phyloP scores from a whole-genome alignment of 1,284 basidiomycete species.

The Xerocomus nothofagi region DNA sequence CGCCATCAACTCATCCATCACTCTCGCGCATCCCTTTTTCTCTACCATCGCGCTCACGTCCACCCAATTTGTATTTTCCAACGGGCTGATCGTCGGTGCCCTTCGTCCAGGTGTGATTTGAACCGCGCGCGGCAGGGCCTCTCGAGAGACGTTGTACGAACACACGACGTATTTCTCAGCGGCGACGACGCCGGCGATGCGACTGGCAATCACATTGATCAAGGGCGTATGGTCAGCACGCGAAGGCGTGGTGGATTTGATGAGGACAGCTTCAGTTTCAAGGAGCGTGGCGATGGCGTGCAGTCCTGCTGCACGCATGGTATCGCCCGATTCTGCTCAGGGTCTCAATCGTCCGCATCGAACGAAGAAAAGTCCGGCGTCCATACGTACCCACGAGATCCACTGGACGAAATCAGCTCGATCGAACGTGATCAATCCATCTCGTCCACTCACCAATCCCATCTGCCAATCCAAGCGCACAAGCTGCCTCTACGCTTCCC shows the following conservation, averaged over 20 bases:
- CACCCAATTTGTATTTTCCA: constrained; percentile 87
- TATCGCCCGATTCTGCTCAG: constrained; percentile 90
- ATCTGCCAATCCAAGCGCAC: constrained; percentile 94
- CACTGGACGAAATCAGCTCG: constrained; percentile 46
- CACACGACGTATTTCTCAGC: constrained; percentile 87
- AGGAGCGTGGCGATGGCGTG: constrained; percentile 91
- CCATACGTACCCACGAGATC: constrained; percentile 81
- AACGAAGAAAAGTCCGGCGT: background rate
- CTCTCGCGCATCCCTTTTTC: constrained; percentile 76
- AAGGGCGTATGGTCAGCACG: constrained; percentile 69
- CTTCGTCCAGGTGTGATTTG: constrained; percentile 85
- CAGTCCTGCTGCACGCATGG: constrained; percentile 97
- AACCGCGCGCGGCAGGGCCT: constrained; percentile 62
- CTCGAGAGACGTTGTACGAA: constrained; percentile 86
- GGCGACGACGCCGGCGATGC: constrained; percentile 92
- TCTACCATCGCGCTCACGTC: constrained; percentile 93
- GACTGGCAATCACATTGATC: constrained; percentile 80
- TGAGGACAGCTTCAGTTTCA: constrained; percentile 90
- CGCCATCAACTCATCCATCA: constrained; percentile 88
- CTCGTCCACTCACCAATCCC: constrained; percentile 75
- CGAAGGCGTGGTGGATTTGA: constrained; percentile 74
- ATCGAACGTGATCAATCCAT: background rate
- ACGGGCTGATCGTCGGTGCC: constrained; percentile 86
- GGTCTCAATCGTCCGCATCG: background rate
- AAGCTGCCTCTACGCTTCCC: constrained; percentile 97